Percentiles rank a stretch among this genome's conserved stretches.
Conservation (phyloP, 192 early-diverging fungal species). For the Entomortierella beljakovae region DNA sequence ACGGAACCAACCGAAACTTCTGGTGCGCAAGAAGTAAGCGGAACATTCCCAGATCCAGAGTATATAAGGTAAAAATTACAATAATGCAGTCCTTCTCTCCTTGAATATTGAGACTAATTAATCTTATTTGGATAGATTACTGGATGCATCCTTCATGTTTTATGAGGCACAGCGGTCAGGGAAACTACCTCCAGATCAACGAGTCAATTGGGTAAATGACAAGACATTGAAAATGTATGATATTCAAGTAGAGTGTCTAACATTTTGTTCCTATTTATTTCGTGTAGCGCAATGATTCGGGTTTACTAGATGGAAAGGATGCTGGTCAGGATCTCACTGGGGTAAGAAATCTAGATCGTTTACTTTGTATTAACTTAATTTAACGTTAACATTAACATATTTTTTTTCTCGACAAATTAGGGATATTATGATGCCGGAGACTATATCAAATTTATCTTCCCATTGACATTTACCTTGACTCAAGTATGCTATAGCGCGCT, state of each 20-base stretch:
- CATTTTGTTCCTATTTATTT: not conserved
- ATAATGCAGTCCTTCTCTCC: not conserved
- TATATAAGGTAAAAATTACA: slow-evolving; percentile 19
- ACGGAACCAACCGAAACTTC: not conserved
- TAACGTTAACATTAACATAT: not conserved
- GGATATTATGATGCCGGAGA: slow-evolving; percentile 65
- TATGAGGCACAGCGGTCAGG: slow-evolving; percentile 68
- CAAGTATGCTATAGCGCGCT: slow-evolving; percentile 63
- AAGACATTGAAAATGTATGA: not conserved
- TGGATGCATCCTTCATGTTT: slow-evolving; percentile 62
- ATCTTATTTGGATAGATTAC: slow-evolving; percentile 19
- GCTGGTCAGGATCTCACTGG: slow-evolving; percentile 49
- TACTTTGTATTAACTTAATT: not conserved
- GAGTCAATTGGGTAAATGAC: slow-evolving; percentile 57
- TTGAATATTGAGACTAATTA: not conserved
- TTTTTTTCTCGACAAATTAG: not conserved
- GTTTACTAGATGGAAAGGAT: slow-evolving; percentile 54
- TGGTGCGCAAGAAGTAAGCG: not conserved
- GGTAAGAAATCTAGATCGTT: slow-evolving; percentile 8
- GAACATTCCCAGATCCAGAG: slow-evolving; percentile 26
- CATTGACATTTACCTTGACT: slow-evolving; percentile 59
- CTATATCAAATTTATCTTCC: slow-evolving; percentile 68
- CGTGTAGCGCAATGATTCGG: slow-evolving; percentile 56
- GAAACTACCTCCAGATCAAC: slow-evolving; percentile 55
- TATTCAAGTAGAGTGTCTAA: not conserved